These are phyloP conservation scores for Monilinia laxa DNA, from an alignment of 2,329 filamentous ascomycete species.

Conservation along the genomic window DNA sequence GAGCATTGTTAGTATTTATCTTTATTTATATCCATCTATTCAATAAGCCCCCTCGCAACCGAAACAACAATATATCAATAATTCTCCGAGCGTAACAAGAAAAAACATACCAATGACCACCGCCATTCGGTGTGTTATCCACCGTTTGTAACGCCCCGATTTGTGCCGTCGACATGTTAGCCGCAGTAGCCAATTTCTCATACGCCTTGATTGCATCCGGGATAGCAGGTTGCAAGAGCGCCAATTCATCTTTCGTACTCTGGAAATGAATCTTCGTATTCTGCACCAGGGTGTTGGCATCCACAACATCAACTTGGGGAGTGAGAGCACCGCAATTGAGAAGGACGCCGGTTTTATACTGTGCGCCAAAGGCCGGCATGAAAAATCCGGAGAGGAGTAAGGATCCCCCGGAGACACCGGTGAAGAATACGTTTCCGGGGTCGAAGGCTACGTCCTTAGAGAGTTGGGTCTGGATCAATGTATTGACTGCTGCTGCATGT, in stretches of 20 bases:
- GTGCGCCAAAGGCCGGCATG: conserved; percentile 49
- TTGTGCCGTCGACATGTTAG: conserved; percentile 47
- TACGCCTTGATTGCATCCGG: conserved; percentile 52
- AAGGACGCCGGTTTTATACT: conserved; percentile 48
- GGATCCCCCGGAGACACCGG: conserved; percentile 55
- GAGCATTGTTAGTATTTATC: not conserved
- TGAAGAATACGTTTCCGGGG: conserved; percentile 54
- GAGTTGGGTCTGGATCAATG: conserved; percentile 51
- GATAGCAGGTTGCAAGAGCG: conserved; percentile 48
- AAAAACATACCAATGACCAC: conserved; percentile 49
- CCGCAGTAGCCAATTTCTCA: conserved; percentile 47
- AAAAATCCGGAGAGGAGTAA: conserved; percentile 57
- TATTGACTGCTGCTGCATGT: conserved; percentile 56
- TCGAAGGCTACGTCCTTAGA: conserved; percentile 56
- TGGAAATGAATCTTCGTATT: conserved; percentile 57
- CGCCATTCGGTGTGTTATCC: conserved; percentile 55
- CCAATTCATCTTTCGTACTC: conserved; percentile 53
- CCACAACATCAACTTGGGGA: conserved; percentile 53
- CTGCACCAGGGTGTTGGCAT: conserved; percentile 45
- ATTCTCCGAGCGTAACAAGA: not conserved
- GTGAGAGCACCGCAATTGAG: conserved; percentile 56
- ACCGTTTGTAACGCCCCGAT: conserved; percentile 56
- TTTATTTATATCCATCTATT: too few relatives aligned
- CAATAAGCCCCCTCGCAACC: too few relatives aligned
- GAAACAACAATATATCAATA: too few relatives aligned